Conservation (phyloP, 371 early-diverging fungal species). For the Chytridiales sp. region DNA sequence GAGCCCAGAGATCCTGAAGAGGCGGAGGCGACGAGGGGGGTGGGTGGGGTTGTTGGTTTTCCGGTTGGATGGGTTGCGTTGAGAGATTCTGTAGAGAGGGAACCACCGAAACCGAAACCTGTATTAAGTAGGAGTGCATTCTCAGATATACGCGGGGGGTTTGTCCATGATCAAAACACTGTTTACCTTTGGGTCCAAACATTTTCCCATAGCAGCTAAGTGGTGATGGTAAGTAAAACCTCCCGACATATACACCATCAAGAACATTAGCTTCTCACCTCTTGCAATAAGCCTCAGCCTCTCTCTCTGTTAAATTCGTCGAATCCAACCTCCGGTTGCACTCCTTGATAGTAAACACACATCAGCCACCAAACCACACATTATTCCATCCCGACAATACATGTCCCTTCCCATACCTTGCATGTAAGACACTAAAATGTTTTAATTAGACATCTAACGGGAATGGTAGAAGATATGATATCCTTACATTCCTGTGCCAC, state of each 20-base stretch:
- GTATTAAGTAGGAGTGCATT: neutral
- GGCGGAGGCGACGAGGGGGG: slow-evolving; percentile 6
- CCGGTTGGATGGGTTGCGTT: no score
- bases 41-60: no score
- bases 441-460: no score
- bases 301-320: slow-evolving; percentile 44
- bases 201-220: slow-evolving; percentile 43
- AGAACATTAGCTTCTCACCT: slow-evolving; percentile 16
- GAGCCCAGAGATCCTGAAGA: no score
- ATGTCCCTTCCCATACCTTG: slow-evolving; percentile 35
- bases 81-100: slow-evolving; percentile 33
- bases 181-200: slow-evolving; percentile 45
- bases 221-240: neutral
- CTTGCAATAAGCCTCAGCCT: slow-evolving; percentile 50
- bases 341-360: slow-evolving; percentile 22
- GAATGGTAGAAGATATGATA: neutral
- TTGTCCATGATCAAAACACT: neutral
- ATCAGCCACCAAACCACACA: neutral
- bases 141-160: neutral
- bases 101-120: slow-evolving; percentile 47
- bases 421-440: slow-evolving; percentile 43
- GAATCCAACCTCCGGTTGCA: slow-evolving; percentile 49
- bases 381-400: neutral
- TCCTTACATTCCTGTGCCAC: slow-evolving; percentile 35
- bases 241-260: neutral